These are phyloP conservation scores for Hypoxylon sp. DNA, from an alignment of 2,329 filamentous ascomycete genomes.

Conservation along the genomic window DNA sequence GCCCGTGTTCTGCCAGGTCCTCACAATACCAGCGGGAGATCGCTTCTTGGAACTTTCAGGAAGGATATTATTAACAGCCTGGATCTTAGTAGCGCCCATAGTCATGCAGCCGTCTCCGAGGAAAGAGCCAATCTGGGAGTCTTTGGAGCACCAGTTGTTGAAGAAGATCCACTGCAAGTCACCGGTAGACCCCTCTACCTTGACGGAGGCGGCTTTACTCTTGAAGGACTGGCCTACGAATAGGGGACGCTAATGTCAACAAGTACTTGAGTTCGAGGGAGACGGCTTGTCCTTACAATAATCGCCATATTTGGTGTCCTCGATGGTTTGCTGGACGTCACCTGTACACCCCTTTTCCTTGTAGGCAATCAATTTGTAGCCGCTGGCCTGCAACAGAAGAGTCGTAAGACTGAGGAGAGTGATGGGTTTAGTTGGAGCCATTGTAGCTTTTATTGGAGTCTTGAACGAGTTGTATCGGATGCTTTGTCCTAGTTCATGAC, in stretches of 20 bases:
- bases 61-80: conserved; percentile 25
- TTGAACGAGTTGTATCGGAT: neutral
- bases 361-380: conserved; percentile 29
- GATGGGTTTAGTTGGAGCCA: conserved; percentile 7
- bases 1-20: conserved; percentile 26
- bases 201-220: conserved; percentile 31
- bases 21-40: conserved; percentile 15
- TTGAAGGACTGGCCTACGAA: conserved; percentile 22
- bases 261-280: neutral
- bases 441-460: conserved; percentile 1
- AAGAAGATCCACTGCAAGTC: conserved; percentile 35
- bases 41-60: conserved; percentile 23
- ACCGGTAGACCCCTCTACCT: conserved; percentile 23
- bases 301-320: conserved; percentile 32
- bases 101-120: conserved; percentile 29
- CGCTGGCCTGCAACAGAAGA: conserved; percentile 29
- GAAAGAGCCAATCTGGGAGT: conserved; percentile 29
- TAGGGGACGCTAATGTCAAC: conserved; percentile 1
- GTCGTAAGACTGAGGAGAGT: conserved; percentile 17
- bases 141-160: conserved; percentile 33
- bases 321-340: conserved; percentile 31
- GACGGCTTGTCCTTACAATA: conserved; percentile 15
- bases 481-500: neutral
- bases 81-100: conserved; percentile 26
- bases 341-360: conserved; percentile 28